Base-by-base conservation (phyloP, 257 asterid genomes). In the Hygrophila difformis region DNA sequence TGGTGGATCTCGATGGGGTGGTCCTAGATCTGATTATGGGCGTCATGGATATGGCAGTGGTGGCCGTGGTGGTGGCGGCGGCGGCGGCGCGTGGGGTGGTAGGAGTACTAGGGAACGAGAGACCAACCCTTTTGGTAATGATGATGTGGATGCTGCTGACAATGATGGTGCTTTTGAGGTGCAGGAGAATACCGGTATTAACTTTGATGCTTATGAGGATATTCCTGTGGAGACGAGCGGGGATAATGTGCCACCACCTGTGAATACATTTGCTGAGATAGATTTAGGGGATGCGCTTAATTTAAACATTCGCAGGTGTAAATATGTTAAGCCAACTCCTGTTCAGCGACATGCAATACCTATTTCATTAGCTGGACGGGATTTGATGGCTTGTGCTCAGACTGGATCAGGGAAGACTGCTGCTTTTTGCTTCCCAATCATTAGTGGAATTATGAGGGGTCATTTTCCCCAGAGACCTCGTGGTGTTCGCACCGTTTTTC, bases 141-240 rank as follows among this genome's bases (percentile, higher is more conserved):
- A 81, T n/a, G 84, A 66, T 22, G 62, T 50, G 56, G 76, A 47
- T 39, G 66, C 48, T 38, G 89, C 48, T 38, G 89, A 75, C 10
- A 22, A 56, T 2, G 87, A 70, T 61, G 49, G 34, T 40, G 55
- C 72, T 1, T 62, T 67, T 53, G 45, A 10, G 54, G 94, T 74
- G 31, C 94, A 72, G 68, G 92, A 78, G 67, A 85, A 75, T 64
- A 53, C 75, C 6, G 95, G 95, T 46, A 84, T 84, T 17, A 77
- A 84, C 51, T 84, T 84, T 55, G 95, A 84, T 67, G 93, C 95
- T 34, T 85, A 85, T 26, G 95, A 85, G 68, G 96, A 85, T 65
- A 85, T 85, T 53, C 87, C 96, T 1, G 87, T 85, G 59, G 96
- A 85, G 69, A 85, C 96, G n/a, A 82, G 79, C 59, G 96, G 96